phyloP scores from a whole-genome alignment of 345 rosid genomes.

The Salix brachista region DNA sequence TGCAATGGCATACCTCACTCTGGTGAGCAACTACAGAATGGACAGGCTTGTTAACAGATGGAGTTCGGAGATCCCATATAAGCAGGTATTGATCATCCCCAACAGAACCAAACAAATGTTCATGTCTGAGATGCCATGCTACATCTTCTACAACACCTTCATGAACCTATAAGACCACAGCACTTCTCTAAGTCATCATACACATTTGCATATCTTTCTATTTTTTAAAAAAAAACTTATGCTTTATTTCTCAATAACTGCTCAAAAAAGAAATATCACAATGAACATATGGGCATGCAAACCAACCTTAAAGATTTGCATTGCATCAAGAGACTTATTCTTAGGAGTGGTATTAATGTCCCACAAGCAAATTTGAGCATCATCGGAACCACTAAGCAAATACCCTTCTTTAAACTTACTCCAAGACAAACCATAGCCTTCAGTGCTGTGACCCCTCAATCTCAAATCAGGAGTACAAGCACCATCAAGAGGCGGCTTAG shows the following conservation, averaged over 20 bases:
- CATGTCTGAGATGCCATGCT: constrained; percentile 97
- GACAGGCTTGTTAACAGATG: constrained; percentile 63
- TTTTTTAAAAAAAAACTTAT: neutral
- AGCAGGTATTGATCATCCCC: constrained; percentile 94
- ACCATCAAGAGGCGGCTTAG: constrained; percentile 92
- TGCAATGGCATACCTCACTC: constrained; percentile 60
- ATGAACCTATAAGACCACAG: constrained; percentile 53
- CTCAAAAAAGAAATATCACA: neutral
- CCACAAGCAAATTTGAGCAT: constrained; percentile 98
- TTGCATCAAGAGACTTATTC: constrained; percentile 82
- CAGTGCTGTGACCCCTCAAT: constrained; percentile 90
- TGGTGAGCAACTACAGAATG: constrained; percentile 95
- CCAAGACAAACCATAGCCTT: constrained; percentile 97
- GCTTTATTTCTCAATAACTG: neutral
- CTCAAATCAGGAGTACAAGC: constrained; percentile 85
- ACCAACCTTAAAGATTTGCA: constrained; percentile 69
- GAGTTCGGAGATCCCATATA: constrained; percentile 87
- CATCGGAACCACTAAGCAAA: constrained; percentile 95
- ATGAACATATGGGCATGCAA: neutral
- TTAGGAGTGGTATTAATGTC: constrained; percentile 75
- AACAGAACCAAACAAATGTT: constrained; percentile 92
- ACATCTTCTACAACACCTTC: constrained; percentile 99
- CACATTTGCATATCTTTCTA: neutral
- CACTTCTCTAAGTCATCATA: neutral
- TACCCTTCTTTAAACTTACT: constrained; percentile 89